Conservation (phyloP, 2,329 filamentous ascomycete genomes). For the Ambrosiella beaveri region DNA sequence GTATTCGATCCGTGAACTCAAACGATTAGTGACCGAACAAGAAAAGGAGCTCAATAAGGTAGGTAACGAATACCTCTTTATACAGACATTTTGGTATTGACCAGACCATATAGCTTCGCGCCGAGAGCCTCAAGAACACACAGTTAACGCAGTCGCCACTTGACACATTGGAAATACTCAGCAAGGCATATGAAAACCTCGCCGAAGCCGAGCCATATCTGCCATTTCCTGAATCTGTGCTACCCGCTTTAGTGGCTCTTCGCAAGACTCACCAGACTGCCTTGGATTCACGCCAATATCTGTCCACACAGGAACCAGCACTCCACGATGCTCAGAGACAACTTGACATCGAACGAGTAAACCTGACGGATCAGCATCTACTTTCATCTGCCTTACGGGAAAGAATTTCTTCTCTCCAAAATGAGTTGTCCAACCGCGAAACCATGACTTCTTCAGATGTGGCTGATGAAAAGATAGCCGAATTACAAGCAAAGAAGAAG, state of each 20-base stretch:
- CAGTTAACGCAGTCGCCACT: conserved; percentile 6
- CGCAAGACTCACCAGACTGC: conserved; percentile 49
- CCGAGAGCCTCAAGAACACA: conserved; percentile 6
- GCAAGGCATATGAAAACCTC: conserved; percentile 47
- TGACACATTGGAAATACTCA: conserved; percentile 33
- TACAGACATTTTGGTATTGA: not conserved
- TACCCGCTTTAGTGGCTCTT: conserved; percentile 56
- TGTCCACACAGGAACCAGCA: conserved; percentile 27
- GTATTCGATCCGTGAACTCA: conserved; percentile 49
- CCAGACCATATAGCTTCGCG: conserved; percentile 15
- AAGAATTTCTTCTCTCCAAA: conserved; percentile 41
- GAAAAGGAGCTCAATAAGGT: conserved; percentile 33
- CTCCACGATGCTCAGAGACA: conserved; percentile 28
- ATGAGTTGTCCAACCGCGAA: conserved; percentile 37
- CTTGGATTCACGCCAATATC: conserved; percentile 43
- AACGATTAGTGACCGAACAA: conserved; percentile 37
- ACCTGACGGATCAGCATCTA: conserved; percentile 36
- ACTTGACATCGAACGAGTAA: conserved; percentile 33
- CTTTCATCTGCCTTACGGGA: conserved; percentile 35
- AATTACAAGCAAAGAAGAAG: conserved; percentile 41
- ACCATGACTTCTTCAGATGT: conserved; percentile 44
- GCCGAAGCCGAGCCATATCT: conserved; percentile 45
- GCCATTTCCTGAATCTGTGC: conserved; percentile 46
- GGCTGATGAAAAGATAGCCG: conserved; percentile 42
- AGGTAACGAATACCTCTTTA: not conserved